phyloP scores from a whole-genome alignment of 805 yeast species.

The Scheffersomyces amazonensis region DNA sequence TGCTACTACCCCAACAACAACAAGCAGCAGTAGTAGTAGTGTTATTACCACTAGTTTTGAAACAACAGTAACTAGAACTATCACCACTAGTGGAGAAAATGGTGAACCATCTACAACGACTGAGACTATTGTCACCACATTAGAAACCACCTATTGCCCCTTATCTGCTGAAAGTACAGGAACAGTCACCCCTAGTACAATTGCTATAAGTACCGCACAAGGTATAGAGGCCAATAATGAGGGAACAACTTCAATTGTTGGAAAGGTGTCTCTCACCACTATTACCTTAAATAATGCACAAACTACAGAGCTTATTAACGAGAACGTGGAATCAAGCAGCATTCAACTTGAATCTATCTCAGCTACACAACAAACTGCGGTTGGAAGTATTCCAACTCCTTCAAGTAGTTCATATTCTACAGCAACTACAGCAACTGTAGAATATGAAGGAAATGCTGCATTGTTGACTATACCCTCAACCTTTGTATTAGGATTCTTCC shows the following conservation, averaged over 20 bases:
- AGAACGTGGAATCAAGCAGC: background rate
- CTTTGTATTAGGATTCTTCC: background rate
- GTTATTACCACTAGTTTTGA: too few relatives aligned
- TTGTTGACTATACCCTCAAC: background rate
- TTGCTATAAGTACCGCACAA: background rate
- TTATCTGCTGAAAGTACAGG: background rate
- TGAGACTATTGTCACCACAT: too few relatives aligned
- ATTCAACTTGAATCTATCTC: background rate
- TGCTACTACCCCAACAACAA: background rate
- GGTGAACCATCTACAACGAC: too few relatives aligned
- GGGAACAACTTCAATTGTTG: background rate
- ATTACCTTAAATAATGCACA: background rate
- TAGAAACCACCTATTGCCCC: too few relatives aligned
- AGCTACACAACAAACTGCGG: background rate
- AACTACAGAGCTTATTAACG: background rate
- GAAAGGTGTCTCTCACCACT: background rate
- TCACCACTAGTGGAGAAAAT: too few relatives aligned
- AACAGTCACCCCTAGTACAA: background rate
- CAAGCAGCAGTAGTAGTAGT: background rate
- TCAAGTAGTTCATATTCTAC: background rate
- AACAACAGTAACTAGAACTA: too few relatives aligned
- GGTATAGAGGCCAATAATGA: background rate
- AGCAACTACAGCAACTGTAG: background rate
- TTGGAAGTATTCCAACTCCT: background rate
- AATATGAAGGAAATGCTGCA: constrained; percentile 1